These are phyloP conservation scores for Massarina eburnea DNA, from an alignment of 2,329 filamentous ascomycete genomes.

Conservation along the genomic window DNA sequence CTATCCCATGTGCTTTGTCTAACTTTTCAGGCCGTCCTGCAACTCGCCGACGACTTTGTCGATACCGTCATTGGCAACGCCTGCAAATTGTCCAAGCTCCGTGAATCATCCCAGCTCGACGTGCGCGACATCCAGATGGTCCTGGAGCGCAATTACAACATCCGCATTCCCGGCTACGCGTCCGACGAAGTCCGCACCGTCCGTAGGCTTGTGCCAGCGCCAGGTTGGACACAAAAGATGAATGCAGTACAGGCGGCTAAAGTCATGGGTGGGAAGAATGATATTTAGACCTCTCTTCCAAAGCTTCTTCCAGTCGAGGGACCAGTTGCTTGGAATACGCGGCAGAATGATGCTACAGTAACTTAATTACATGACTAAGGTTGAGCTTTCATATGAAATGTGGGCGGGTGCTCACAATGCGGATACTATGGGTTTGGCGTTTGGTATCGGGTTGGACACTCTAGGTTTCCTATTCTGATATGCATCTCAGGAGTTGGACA, in stretches of 20 bases:
- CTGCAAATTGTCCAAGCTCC: slow-evolving; percentile 89
- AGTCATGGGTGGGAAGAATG: slow-evolving; percentile 56
- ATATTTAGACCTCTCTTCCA: slow-evolving; percentile 33
- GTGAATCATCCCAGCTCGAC: slow-evolving; percentile 86
- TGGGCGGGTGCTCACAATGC: no score
- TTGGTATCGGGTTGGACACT: no score
- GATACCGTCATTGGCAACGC: slow-evolving; percentile 86
- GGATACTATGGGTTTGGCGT: no score
- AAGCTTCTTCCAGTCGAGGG: no score
- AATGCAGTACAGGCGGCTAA: slow-evolving; percentile 94
- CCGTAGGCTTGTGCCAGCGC: slow-evolving; percentile 84
- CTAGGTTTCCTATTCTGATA: no score
- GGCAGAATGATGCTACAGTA: no score
- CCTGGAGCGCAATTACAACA: slow-evolving; percentile 67
- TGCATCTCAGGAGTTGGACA: no score
- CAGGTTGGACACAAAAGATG: slow-evolving; percentile 95
- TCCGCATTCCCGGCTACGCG: slow-evolving; percentile 87
- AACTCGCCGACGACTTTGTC: slow-evolving; percentile 90
- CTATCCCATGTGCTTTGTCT: slow-evolving; percentile 8
- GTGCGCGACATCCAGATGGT: slow-evolving; percentile 64
- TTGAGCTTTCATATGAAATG: no score
- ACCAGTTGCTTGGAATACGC: background rate
- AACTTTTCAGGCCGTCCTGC: slow-evolving; percentile 70
- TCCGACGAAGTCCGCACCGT: slow-evolving; percentile 94
- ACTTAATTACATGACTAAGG: no score